Percentiles rank a stretch among this genome's conserved stretches.
These are phyloP conservation scores for Leishmania gerbilli DNA, from an alignment of 208 protist species.

Conservation along the genomic window DNA sequence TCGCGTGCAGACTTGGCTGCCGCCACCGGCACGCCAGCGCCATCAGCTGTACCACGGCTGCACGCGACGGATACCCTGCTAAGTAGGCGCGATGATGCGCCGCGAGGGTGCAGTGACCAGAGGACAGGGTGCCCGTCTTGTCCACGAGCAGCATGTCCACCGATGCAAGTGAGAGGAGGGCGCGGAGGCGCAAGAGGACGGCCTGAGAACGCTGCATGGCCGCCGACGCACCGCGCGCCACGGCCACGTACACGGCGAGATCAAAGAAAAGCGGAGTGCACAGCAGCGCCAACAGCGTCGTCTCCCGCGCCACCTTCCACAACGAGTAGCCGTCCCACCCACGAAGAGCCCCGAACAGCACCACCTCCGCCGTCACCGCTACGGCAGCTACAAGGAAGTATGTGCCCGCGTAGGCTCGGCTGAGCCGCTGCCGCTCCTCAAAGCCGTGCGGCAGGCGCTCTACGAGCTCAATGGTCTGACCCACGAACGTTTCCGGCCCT, in stretches of 20 bases:
- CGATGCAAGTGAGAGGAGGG: slow-evolving; percentile 75
- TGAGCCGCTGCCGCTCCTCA: slow-evolving; percentile 12
- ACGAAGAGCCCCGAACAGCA: slow-evolving; percentile 5
- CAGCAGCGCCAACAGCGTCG: slow-evolving; percentile 31
- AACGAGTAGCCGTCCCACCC: slow-evolving; percentile 6
- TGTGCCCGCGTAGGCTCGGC: slow-evolving; percentile 2
- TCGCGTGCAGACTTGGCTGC: slow-evolving; percentile 57
- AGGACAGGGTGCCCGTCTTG: slow-evolving; percentile 93
- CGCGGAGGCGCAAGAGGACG: slow-evolving; percentile 86
- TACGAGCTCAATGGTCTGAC: slow-evolving; percentile 79
- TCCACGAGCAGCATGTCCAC: slow-evolving; percentile 68
- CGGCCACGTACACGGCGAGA: slow-evolving; percentile 49
- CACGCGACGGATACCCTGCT: slow-evolving; percentile 33
- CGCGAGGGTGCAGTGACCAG: slow-evolving; percentile 77
- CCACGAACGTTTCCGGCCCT: slow-evolving; percentile 88
- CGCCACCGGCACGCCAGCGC: slow-evolving; percentile 79
- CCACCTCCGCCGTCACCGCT: slow-evolving; percentile 8
- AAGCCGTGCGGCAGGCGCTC: slow-evolving; percentile 18
- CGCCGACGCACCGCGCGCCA: slow-evolving; percentile 66
- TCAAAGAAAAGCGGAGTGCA: slow-evolving; percentile 47
- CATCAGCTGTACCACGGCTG: slow-evolving; percentile 54
- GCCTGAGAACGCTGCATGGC: slow-evolving; percentile 77
- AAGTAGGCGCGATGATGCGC: slow-evolving; percentile 41
- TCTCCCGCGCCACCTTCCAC: slow-evolving; percentile 26
- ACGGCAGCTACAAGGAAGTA: slow-evolving; percentile 1